Base-by-base conservation (phyloP, 2,329 filamentous ascomycete genomes). In the Capronia americana region DNA sequence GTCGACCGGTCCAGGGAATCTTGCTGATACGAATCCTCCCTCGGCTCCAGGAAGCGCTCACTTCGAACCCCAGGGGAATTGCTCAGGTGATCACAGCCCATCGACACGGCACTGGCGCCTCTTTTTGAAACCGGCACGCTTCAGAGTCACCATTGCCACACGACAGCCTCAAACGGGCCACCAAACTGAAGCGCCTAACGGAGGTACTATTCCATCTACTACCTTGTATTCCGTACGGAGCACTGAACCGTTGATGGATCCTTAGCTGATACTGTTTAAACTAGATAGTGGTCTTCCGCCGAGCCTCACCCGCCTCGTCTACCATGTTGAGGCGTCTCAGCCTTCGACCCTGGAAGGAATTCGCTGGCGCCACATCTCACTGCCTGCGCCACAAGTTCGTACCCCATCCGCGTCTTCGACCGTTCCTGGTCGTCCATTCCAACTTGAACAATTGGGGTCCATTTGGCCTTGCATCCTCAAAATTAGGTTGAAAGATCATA, bases 371-470 rank as follows among this genome's bases (percentile, higher is more conserved):
- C 57, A 57, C 64, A 61, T 61, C 60, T 55, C 41, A 53, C 50
- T 63, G 48, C 56, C 66, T 68, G 62, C 66, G 66, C 66, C 63
- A 68, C 66, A 63, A 55, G 30, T 48, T n/a, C 46, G 48, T 28
- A 11, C 32, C 51, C 17, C 53, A 32, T 51, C 24, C 5, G 20
- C 53, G 53, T 11, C 53, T 32, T 32, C 28, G 17, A 28, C 14
- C 24, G n/a, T 28, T 34, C 12, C 20, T 55, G n/a, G 23, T 12
- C 24, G 6, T 34, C 28, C 28, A 17, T 32, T 34, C 24, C 26
- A 24, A 12, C 53, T 34, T n/a, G 53, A 14, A 30, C 28, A 30
- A 55, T 14, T 51, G 24, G 17, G 38, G 38, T 44, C 14, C 38
- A 44, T n/a, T 44, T 44, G 14, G 38, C 38, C 14, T n/a, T 44